Percentiles rank a stretch among this genome's conserved stretches.
These are phyloP conservation scores for Sugiyamaella novakii DNA, from an alignment of 1,139 yeast species.

Conservation along the genomic window DNA sequence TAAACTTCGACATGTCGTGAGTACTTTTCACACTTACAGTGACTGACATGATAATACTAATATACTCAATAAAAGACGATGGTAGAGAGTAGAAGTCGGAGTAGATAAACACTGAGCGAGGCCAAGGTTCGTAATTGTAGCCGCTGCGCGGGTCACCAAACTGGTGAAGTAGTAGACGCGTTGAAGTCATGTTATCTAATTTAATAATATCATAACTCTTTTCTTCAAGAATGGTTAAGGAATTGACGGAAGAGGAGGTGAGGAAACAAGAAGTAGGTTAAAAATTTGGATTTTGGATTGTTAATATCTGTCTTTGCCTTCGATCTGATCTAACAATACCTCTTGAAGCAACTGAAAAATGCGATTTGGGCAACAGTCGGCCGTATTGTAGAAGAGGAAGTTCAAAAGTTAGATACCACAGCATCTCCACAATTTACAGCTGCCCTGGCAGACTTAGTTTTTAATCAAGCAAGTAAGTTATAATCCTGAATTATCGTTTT, in stretches of 20 bases:
- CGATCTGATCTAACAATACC: background rate
- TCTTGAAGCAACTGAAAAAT: slow-evolving; percentile 32
- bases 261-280: slow-evolving; percentile 8
- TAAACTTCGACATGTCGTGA: background rate
- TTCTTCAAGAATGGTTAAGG: slow-evolving; percentile 8
- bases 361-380: slow-evolving; percentile 39
- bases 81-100: no score
- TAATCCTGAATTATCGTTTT: background rate
- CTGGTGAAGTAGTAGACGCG: background rate
- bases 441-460: slow-evolving; percentile 39
- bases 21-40: slow-evolving; percentile 10
- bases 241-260: slow-evolving; percentile 16
- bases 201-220: background rate
- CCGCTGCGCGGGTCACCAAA: background rate
- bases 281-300: background rate
- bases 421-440: slow-evolving; percentile 40
- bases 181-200: background rate
- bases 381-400: slow-evolving; percentile 38
- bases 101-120: no score
- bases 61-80: no score
- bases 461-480: slow-evolving; percentile 36
- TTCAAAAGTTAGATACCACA: slow-evolving; percentile 29
- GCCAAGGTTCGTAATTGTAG: background rate
- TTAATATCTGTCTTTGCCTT: background rate
- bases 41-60: slow-evolving; percentile 12